Evolutionary conservation across 2,329 filamentous ascomycete genomes (phyloP), one percentile per base, ranked within the genome.

Genomic region (Cladobotryum mycophilum): DNA sequence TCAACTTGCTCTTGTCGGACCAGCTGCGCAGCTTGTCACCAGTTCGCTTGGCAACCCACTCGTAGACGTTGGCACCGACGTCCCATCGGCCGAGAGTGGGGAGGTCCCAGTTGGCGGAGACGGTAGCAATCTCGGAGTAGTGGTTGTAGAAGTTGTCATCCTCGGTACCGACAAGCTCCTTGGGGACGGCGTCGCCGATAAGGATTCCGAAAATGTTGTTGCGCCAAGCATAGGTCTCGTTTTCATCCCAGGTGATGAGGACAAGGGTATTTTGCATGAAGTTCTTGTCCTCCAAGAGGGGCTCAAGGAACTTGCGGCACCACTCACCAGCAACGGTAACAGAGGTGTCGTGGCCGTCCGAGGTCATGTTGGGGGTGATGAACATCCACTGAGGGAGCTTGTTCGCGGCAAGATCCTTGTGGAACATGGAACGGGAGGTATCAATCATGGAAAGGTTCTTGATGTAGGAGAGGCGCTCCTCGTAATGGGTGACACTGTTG

Each of bases 211-310:
- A 79, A 47, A 93, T 78, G 38, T 76, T 75, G 76, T 93, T 93
- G 58, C 79, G 77, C 22, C 73, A 69, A 5, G 73, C 67, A 68
- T 90, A 89, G 9, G 78, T 82, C 59, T 85, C 80, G 64, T 84
- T 87, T 70, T 93, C 89, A 56, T 93, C 89, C 61, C 89, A 93
- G 9, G 83, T 91, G 53, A 93, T 67, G 5, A 92, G 72, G 9
- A 93, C 77, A 1, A 93, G 76, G 0, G 86, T 91, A 61, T 86
- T 81, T 45, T 86, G 72, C 80, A 85, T 86, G 68, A 93, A 92
- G 58, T 84, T 78, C 45, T 72, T 67, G 70, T 92, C 78, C 35
- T 76, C 65, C 6, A 93, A 74, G 8, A 93, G 80, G 0, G 87
- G 86, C 51, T 80, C 76, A 1, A 93, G 68, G 70, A 90, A 91